Evolutionary conservation across 2,329 filamentous ascomycete genomes (phyloP).

Genomic region (Epichloe sibirici): DNA sequence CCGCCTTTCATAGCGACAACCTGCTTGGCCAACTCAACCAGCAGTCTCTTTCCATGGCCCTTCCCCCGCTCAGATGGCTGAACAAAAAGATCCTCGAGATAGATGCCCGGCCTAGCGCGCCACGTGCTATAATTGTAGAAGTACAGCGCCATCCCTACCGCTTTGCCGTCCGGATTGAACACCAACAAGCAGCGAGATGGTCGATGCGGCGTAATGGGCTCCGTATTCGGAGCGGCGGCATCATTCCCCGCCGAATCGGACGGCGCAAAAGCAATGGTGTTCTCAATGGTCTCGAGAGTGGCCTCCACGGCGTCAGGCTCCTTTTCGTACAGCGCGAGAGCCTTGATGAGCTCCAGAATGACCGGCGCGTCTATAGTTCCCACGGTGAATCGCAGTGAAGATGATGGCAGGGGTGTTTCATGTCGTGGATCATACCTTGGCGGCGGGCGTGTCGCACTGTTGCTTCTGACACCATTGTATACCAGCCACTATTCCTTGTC

Average conservation of each 20-base stretch:
- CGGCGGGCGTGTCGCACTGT: conserved; percentile 37
- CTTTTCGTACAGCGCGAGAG: conserved; percentile 81
- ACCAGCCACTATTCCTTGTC: no score
- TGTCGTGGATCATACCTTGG: conserved; percentile 33
- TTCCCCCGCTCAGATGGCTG: conserved; percentile 54
- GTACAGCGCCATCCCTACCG: conserved; percentile 73
- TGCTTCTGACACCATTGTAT: conserved; percentile 6
- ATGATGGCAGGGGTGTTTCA: neutral
- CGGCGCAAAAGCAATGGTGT: conserved; percentile 67
- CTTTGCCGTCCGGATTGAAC: conserved; percentile 32
- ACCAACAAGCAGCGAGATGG: conserved; percentile 69
- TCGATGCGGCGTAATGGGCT: conserved; percentile 40
- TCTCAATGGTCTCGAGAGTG: conserved; percentile 58
- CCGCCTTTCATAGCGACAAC: conserved; percentile 59
- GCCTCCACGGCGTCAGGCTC: conserved; percentile 63
- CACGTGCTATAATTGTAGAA: conserved; percentile 96
- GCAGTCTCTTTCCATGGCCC: conserved; percentile 67
- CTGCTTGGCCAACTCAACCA: conserved; percentile 69
- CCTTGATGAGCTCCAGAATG: conserved; percentile 74
- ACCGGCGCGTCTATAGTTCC: conserved; percentile 53
- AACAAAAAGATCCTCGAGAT: conserved; percentile 90
- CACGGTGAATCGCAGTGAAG: neutral
- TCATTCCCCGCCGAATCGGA: conserved; percentile 30
- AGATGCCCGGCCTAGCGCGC: conserved; percentile 77
- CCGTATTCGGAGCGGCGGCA: conserved; percentile 29